Conservation (phyloP, 1,139 yeast genomes). For the Debaryomyces nepalensis region DNA sequence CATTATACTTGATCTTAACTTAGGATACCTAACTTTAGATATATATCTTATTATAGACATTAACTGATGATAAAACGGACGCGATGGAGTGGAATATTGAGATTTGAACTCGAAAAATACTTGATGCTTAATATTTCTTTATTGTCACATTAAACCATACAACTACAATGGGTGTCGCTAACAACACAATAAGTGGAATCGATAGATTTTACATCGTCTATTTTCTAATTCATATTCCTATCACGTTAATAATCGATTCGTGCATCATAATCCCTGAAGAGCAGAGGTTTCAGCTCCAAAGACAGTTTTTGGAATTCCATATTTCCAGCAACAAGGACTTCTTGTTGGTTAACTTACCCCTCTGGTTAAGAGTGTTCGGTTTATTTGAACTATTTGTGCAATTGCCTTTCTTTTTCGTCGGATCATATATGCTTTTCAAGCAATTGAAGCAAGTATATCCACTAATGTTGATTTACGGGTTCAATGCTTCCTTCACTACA, state of each 20-base stretch:
- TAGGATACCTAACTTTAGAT: background rate
- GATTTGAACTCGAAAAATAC: conserved; percentile 1
- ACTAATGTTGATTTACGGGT: conserved; percentile 66
- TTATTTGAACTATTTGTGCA: conserved; percentile 73
- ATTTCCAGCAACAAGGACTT: conserved; percentile 69
- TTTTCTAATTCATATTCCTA: conserved; percentile 65
- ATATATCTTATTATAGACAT: conserved; percentile 6
- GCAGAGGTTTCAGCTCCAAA: conserved; percentile 54
- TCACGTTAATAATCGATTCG: conserved; percentile 77
- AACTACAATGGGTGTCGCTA: conserved; percentile 3
- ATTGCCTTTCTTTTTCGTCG: conserved; percentile 71
- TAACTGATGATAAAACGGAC: background rate
- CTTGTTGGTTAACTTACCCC: conserved; percentile 56
- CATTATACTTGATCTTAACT: conserved; percentile 5
- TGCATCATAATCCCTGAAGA: conserved; percentile 65
- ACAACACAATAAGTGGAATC: conserved; percentile 16
- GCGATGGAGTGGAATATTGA: conserved; percentile 1
- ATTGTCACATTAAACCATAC: background rate
- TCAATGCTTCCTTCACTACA: conserved; percentile 78
- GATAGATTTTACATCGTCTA: conserved; percentile 57
- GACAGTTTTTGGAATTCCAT: conserved; percentile 58
- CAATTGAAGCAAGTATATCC: conserved; percentile 44
- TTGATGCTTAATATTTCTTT: too few species aligned
- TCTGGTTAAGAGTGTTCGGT: conserved; percentile 76
- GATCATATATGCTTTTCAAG: conserved; percentile 22